Evolutionary conservation across 2,329 filamentous ascomycete species (phyloP).

Genomic region (Aspergillus latus): DNA sequence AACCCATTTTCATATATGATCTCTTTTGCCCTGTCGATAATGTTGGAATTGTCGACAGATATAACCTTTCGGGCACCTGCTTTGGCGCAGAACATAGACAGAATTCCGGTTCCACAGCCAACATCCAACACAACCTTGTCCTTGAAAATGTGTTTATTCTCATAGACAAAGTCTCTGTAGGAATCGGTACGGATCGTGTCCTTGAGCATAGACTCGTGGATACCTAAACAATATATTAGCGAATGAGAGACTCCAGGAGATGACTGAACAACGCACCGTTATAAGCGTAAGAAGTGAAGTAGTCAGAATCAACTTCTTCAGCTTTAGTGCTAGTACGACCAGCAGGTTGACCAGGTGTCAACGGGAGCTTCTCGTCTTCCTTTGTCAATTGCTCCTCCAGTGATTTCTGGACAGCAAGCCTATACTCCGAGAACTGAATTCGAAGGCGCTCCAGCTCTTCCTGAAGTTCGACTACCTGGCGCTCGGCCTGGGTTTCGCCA

Average conservation of each 20-base stretch:
- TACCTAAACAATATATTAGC: constrained; percentile 55
- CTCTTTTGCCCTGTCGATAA: constrained; percentile 81
- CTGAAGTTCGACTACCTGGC: constrained; percentile 59
- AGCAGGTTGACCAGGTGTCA: constrained; percentile 25
- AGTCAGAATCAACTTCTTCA: constrained; percentile 58
- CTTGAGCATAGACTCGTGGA: constrained; percentile 95
- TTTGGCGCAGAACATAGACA: constrained; percentile 92
- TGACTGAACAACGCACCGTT: constrained; percentile 58
- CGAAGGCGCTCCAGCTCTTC: constrained; percentile 61
- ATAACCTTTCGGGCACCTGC: constrained; percentile 84
- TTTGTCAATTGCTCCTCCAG: constrained; percentile 65
- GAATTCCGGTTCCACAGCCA: constrained; percentile 79
- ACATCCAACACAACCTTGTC: constrained; percentile 88
- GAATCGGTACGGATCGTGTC: constrained; percentile 84
- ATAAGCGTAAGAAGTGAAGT: constrained; percentile 65
- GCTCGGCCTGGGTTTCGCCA: constrained; percentile 41
- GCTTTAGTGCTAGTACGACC: constrained; percentile 33
- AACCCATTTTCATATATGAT: constrained; percentile 82
- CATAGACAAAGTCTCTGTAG: constrained; percentile 93
- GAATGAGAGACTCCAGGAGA: constrained; percentile 10
- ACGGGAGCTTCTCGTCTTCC: constrained; percentile 47
- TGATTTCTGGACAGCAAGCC: constrained; percentile 64
- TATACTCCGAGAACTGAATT: constrained; percentile 65
- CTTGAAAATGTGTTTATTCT: constrained; percentile 81
- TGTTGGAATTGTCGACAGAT: constrained; percentile 88